phyloP scores from a whole-genome alignment of 495 filamentous ascomycete genomes.

The Tuber magnatum region DNA sequence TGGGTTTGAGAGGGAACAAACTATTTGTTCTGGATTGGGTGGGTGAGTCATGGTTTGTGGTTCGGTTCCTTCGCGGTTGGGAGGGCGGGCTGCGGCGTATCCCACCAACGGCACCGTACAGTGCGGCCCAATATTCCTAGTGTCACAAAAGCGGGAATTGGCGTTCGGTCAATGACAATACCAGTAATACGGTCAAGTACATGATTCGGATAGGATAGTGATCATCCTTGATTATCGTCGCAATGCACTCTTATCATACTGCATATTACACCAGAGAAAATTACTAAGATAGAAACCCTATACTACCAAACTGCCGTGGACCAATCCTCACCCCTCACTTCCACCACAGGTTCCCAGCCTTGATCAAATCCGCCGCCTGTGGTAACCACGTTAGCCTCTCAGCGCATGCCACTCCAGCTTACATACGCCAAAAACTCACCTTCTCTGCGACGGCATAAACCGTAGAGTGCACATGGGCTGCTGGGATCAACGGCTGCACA shows the following conservation, averaged over 20 bases:
- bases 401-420: background rate
- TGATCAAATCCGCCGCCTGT: background rate
- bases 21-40: background rate
- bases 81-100: too few species aligned
- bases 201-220: background rate
- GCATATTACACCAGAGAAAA: too few species aligned
- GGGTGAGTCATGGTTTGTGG: background rate
- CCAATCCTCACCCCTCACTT: background rate
- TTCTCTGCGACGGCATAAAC: constrained; percentile 56
- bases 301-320: too few species aligned
- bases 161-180: background rate
- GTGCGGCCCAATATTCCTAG: background rate
- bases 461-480: constrained; percentile 49
- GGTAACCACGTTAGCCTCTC: background rate
- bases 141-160: background rate
- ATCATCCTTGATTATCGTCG: background rate
- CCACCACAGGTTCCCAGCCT: background rate
- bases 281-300: background rate
- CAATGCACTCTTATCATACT: background rate
- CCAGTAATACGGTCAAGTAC: background rate
- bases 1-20: background rate
- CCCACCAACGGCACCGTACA: too few species aligned
- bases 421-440: constrained; percentile 23
- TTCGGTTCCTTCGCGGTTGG: background rate
- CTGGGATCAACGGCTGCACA: constrained; percentile 52